Percentiles rank a stretch among this genome's conserved stretches.
Conservation (phyloP, 1,284 basidiomycete species). For the Irpex sp. region DNA sequence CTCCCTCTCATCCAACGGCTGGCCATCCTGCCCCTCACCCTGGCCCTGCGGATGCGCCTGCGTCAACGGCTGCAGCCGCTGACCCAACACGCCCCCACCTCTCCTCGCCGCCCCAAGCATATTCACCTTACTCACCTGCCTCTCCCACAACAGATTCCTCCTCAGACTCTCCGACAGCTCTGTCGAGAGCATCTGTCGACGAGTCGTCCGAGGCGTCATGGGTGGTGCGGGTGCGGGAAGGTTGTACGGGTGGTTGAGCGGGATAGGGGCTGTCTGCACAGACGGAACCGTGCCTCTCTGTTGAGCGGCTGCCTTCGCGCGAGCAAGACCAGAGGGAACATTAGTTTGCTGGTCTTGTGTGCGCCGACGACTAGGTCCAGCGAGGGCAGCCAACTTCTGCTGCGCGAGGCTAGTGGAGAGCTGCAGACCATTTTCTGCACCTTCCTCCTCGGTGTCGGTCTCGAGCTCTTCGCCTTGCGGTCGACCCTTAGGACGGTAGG, state of each 20-base stretch:
- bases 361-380: conserved; percentile 32
- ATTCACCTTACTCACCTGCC: conserved; percentile 60
- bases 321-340: background rate
- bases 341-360: conserved; percentile 22
- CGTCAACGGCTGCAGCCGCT: conserved; percentile 41
- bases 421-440: conserved; percentile 46
- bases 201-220: conserved; percentile 81
- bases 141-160: conserved; percentile 82
- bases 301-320: background rate
- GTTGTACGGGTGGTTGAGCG: conserved; percentile 69
- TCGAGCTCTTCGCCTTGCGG: conserved; percentile 70
- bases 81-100: conserved; percentile 24
- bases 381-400: conserved; percentile 53
- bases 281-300: conserved; percentile 17
- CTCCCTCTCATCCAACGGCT: conserved; percentile 29
- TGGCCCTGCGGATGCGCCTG: conserved; percentile 22
- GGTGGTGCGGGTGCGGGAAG: conserved; percentile 66
- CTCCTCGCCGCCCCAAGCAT: conserved; percentile 35
- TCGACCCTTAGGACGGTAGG: conserved; percentile 57
- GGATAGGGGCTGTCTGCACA: conserved; percentile 45
- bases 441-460: conserved; percentile 56
- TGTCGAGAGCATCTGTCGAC: conserved; percentile 78
- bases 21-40: conserved; percentile 25
- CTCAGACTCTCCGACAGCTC: conserved; percentile 86
- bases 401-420: conserved; percentile 62